Base-by-base conservation (phyloP, 2,329 filamentous ascomycete species). In the Alternaria rosae region DNA sequence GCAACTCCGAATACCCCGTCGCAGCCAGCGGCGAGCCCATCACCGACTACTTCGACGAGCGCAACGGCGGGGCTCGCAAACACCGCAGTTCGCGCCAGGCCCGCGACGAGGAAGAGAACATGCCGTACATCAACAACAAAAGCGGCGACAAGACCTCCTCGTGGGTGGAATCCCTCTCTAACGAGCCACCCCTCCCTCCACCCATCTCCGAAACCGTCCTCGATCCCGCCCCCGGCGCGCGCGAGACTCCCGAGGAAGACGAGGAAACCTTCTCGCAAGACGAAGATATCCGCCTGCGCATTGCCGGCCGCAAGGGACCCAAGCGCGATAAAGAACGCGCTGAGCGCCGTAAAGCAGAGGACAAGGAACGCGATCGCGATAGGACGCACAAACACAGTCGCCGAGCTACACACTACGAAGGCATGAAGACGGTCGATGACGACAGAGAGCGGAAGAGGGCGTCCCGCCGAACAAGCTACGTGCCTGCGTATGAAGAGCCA, bases 131-230 rank as follows among this genome's bases (percentile, higher is more conserved):
- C 10, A 62, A 75, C 59, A 75, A 74, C 61, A 75, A 74, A 43
- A 78, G 78, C 54, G 78, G 80, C 52, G 82, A 85, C 74, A 85
- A 85, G 74, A 85, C 83, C 6, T 79, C 79, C 2, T 83, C 80
- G 0, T 85, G 83, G 83, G 82, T 85, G 9, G 74, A 84, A 59
- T 80, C 76, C 1, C 69, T 85, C 53, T 80, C 78, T 54, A 78
- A 80, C 48, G 80, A 82, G 30, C 82, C 82, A 20, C 82, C 83
- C 4, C 79, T 81, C 6, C 82, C 82, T 4, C 79, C 82, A 2
- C 82, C 82, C 51, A 74, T 80, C 44, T 74, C 74, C 12, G 81
- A 81, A 59, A 85, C 83, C 3, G 83, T 85, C 47, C 73, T 85
- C 58, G 83, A 85, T 54, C 70, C 70, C 4, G 67, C 67, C 1